Conservation (phyloP, 805 yeast genomes). For the Ogataea allantospora region DNA sequence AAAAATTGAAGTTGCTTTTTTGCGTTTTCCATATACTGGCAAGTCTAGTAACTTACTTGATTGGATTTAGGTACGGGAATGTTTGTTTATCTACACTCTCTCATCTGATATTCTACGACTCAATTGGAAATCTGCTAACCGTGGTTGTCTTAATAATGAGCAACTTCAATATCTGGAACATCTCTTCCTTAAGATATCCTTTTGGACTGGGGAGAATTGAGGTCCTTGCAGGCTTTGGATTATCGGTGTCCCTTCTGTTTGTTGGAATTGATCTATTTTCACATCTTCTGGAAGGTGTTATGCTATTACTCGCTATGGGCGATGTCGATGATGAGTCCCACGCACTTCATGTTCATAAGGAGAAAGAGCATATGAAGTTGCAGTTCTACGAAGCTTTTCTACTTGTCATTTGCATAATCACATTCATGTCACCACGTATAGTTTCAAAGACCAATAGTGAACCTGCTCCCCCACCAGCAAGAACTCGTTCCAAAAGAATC, state of each 20-base stretch:
- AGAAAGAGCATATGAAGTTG: conserved; percentile 22
- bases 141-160: conserved; percentile 75
- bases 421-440: conserved; percentile 35
- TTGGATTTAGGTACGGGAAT: conserved; percentile 58
- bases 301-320: conserved; percentile 40
- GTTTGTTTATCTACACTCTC: conserved; percentile 73
- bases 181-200: conserved; percentile 78
- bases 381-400: conserved; percentile 32
- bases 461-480: conserved; percentile 7
- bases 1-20: conserved; percentile 58
- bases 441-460: conserved; percentile 12
- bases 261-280: conserved; percentile 88
- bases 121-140: conserved; percentile 68
- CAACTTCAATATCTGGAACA: conserved; percentile 92
- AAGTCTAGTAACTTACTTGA: conserved; percentile 54
- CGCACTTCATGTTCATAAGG: conserved; percentile 30
- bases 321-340: conserved; percentile 29
- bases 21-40: conserved; percentile 53
- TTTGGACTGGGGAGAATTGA: conserved; percentile 93
- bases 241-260: conserved; percentile 80
- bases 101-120: conserved; percentile 84
- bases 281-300: conserved; percentile 79
- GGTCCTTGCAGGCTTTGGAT: conserved; percentile 82
- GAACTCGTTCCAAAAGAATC: conserved; percentile 23
- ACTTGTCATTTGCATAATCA: conserved; percentile 25